Evolutionary conservation across 345 rosid species (phyloP).

Genomic region (Tarenaya hassleriana): DNA sequence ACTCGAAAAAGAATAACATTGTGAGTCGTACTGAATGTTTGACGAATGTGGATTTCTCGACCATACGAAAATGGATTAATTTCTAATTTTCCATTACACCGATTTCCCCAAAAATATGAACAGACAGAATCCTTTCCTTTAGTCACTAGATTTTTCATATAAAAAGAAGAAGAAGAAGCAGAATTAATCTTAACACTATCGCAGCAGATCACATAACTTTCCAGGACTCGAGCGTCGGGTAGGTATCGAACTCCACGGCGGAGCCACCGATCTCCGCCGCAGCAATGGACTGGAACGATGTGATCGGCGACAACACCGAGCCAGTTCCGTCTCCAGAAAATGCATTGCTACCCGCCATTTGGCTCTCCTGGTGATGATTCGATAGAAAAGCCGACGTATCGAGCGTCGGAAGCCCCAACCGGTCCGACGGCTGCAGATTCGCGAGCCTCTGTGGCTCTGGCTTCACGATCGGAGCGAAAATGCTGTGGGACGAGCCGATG

Average conservation of each 20-base stretch:
- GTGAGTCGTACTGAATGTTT: no score
- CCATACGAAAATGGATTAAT: no score
- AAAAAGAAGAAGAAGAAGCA: no score
- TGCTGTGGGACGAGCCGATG: conserved; percentile 18
- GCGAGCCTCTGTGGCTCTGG: conserved; percentile 52
- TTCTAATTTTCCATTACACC: no score
- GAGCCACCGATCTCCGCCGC: conserved; percentile 17
- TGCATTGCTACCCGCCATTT: conserved; percentile 7
- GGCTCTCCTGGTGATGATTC: conserved; percentile 38
- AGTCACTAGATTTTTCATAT: no score
- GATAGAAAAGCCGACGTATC: conserved; percentile 64
- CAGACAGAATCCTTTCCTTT: no score
- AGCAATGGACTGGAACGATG: conserved; percentile 4
- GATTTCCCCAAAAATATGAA: no score
- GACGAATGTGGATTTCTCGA: no score
- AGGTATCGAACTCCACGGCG: conserved; percentile 37
- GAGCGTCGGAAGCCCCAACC: conserved; percentile 45
- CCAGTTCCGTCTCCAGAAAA: conserved; percentile 16
- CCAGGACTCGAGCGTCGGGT: conserved; percentile 91
- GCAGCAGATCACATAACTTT: conserved; percentile 35
- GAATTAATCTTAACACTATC: conserved; percentile 8
- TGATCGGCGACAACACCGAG: conserved; percentile 10
- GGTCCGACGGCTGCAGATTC: conserved; percentile 2
- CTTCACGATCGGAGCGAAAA: conserved; percentile 35
- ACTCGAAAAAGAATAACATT: no score